A percentile compares a stretch with the other conserved stretches of the same genome.
phyloP scores from a whole-genome alignment of 2,329 filamentous ascomycete species.

The Pseudogymnoascus pannorum region DNA sequence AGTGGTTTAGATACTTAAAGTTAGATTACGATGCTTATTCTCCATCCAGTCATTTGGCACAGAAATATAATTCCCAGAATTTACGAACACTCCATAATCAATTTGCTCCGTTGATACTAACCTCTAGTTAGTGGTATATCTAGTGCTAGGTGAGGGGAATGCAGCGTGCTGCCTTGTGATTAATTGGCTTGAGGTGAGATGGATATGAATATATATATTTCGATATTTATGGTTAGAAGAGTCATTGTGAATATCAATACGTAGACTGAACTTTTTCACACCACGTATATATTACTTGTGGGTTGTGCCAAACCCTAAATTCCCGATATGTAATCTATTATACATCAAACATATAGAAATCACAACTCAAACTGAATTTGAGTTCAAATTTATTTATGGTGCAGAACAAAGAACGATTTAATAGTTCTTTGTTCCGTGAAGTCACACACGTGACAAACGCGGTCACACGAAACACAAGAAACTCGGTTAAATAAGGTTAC shows the following conservation, averaged over 20 bases:
- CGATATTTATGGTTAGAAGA: not conserved
- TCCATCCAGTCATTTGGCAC: constrained; percentile 6
- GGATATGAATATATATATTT: not conserved
- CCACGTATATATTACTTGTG: not conserved
- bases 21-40: constrained; percentile 9
- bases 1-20: constrained; percentile 8
- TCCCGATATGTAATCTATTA: too few species aligned
- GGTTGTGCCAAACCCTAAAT: not conserved
- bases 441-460: constrained; percentile 6
- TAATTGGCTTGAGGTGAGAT: not conserved
- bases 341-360: not conserved
- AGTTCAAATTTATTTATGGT: not conserved
- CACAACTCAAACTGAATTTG: not conserved
- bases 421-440: not conserved
- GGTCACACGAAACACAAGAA: constrained; percentile 8
- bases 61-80: constrained; percentile 1
- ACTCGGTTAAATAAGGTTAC: constrained; percentile 8
- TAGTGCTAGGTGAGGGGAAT: too few species aligned
- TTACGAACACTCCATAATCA: not conserved
- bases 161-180: not conserved
- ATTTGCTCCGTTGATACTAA: not conserved
- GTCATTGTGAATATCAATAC: not conserved
- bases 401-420: too few species aligned
- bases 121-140: not conserved
- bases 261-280: not conserved